Conservation (phyloP, 2,329 filamentous ascomycete genomes). For the Hymenoscyphus albidus region DNA sequence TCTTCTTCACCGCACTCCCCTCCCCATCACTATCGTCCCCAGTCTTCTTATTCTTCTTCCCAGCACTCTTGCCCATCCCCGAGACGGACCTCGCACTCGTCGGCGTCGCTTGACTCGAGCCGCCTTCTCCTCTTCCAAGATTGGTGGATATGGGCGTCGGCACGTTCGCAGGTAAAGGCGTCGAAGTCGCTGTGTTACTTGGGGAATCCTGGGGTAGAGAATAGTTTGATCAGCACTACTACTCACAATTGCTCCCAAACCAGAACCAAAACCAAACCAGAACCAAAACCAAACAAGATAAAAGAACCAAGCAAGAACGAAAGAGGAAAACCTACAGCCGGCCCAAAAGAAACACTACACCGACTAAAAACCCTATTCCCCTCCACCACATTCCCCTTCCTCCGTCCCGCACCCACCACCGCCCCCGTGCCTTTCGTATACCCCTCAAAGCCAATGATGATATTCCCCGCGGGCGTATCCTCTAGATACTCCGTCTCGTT, state of each 20-base stretch:
- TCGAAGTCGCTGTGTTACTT: conserved; percentile 29
- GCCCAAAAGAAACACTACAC: conserved; percentile 51
- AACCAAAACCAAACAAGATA: neutral
- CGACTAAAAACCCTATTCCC: conserved; percentile 65
- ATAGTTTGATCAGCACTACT: neutral
- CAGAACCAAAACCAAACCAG: neutral
- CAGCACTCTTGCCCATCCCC: conserved; percentile 33
- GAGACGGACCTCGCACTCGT: conserved; percentile 46
- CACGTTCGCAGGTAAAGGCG: conserved; percentile 40
- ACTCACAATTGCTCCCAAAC: neutral
- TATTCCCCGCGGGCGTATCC: conserved; percentile 85
- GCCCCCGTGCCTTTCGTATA: conserved; percentile 84
- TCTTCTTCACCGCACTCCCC: conserved; percentile 39
- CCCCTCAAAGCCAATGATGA: conserved; percentile 95
- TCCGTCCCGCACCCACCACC: conserved; percentile 53
- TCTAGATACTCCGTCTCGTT: conserved; percentile 88
- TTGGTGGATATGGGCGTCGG: conserved; percentile 54
- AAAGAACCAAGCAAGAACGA: neutral
- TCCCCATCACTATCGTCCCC: conserved; percentile 56
- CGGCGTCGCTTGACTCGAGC: conserved; percentile 53
- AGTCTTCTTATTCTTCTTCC: conserved; percentile 50
- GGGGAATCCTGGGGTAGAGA: conserved; percentile 28
- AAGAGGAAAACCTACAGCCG: neutral
- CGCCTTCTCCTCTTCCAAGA: conserved; percentile 45
- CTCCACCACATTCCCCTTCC: conserved; percentile 62